Evolutionary conservation across 176 grass and related monocot species (phyloP), one percentile per base, ranked within the genome.

Genomic region (Phyllostachys edulis): DNA sequence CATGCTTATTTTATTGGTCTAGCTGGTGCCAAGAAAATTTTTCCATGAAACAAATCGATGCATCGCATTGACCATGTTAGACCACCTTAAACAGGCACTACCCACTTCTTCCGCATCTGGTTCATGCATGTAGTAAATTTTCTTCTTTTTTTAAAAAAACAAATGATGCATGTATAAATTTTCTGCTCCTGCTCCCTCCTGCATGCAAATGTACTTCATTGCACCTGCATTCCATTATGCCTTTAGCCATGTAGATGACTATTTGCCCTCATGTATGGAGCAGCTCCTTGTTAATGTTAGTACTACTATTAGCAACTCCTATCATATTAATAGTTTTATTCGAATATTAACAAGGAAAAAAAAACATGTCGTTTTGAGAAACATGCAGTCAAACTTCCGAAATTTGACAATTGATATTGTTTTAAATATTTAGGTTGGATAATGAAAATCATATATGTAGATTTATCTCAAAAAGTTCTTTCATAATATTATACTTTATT

Each of bases 41-140:
- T 78, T 78, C 27, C 73, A 20, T 46, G 74, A 26, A 61, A 39
- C 64, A 71, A 85, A 85, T 78, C 64, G 83, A 85, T 71, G 42
- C 54, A 8, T 20, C 51, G 52, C 20, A 32, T 69, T 71, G 75
- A 70, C 74, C 64, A 5, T 36, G 18, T 29, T 21, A 29, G 36
- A 44, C 29, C 60, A 41, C 32, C 1, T 59, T 63, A 42, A 63
- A 29, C 39, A 38, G 5, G 37, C 18, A 46, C 20, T 40, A 15
- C 32, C 34, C 34, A 37, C 34, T 67, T 59, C 54, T 65, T 66
- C 39, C 54, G 71, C 71, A 75, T 71, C 21, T 55, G 18, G 52
- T 21, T 55, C 18, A 9, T 55, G 52, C 52, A 21, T 55, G 18
- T 1, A 21, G 52, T 21, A 55, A 21, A 55, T 14, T 47, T 9